Conservation (phyloP, 2,329 filamentous ascomycete species). For the Lachnellula hyalina region DNA sequence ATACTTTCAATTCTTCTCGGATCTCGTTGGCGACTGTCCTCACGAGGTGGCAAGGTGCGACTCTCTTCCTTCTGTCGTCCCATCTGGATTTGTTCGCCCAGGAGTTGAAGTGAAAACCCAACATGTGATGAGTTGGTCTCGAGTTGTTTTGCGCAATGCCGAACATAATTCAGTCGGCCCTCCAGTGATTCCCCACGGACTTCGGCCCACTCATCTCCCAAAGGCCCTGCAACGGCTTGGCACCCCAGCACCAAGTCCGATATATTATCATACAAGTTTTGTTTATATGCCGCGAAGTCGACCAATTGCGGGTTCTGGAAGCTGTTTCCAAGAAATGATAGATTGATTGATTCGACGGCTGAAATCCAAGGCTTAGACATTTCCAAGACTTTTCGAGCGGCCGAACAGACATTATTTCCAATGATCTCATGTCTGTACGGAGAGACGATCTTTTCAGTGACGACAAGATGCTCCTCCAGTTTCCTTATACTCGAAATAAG, state of each 20-base stretch:
- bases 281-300: slow-evolving; percentile 87
- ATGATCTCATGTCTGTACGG: slow-evolving; percentile 72
- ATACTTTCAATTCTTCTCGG: slow-evolving; percentile 54
- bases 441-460: slow-evolving; percentile 77
- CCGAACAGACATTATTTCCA: slow-evolving; percentile 74
- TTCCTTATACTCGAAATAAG: slow-evolving; percentile 82
- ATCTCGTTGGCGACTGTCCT: slow-evolving; percentile 42
- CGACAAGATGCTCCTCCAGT: slow-evolving; percentile 74
- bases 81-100: slow-evolving; percentile 73
- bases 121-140: slow-evolving; percentile 85
- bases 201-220: slow-evolving; percentile 94
- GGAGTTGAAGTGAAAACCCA: slow-evolving; percentile 77
- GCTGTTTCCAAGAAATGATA: slow-evolving; percentile 70
- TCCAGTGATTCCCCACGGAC: slow-evolving; percentile 86
- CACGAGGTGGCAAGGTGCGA: slow-evolving; percentile 23
- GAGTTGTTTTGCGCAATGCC: slow-evolving; percentile 69
- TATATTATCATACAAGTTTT: slow-evolving; percentile 87
- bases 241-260: slow-evolving; percentile 84
- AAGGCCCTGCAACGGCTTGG: slow-evolving; percentile 83
- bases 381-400: slow-evolving; percentile 76
- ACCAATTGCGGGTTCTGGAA: slow-evolving; percentile 80
- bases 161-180: slow-evolving; percentile 75
- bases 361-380: slow-evolving; percentile 86
- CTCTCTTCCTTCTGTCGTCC: slow-evolving; percentile 44
- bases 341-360: slow-evolving; percentile 85